Evolutionary conservation across 805 yeast genomes (phyloP).

Genomic region (Yarrowia sp.): DNA sequence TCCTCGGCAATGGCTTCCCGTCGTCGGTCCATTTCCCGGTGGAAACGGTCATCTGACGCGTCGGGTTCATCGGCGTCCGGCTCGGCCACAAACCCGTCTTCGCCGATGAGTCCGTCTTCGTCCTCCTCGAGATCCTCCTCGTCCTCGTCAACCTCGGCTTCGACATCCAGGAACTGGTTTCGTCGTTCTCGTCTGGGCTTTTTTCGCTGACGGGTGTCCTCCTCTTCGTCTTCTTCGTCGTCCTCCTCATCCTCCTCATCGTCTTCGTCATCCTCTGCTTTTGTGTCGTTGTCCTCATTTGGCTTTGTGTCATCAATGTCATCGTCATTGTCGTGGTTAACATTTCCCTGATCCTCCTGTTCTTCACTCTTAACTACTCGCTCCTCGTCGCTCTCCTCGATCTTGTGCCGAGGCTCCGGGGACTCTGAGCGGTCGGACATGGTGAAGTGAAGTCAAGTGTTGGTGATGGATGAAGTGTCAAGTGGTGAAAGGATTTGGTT

Average conservation of each 20-base stretch:
- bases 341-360: slow-evolving; percentile 6
- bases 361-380: too few species aligned
- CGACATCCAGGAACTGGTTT: slow-evolving; percentile 95
- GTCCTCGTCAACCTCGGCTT: slow-evolving; percentile 98
- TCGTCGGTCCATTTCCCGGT: slow-evolving; percentile 82
- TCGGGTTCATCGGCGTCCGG: slow-evolving; percentile 64
- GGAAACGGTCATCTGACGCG: slow-evolving; percentile 74
- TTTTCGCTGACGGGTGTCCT: slow-evolving; percentile 72
- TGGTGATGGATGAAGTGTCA: background rate
- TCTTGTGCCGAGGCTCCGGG: background rate
- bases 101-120: slow-evolving; percentile 88
- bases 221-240: slow-evolving; percentile 87
- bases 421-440: background rate
- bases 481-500: background rate
- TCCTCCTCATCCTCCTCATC: slow-evolving; percentile 83
- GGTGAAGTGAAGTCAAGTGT: background rate
- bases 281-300: slow-evolving; percentile 45
- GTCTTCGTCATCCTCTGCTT: slow-evolving; percentile 91
- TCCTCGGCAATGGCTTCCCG: slow-evolving; percentile 83
- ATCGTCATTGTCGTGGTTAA: slow-evolving; percentile 12
- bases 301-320: background rate
- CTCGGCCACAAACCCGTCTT: slow-evolving; percentile 63
- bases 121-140: slow-evolving; percentile 94
- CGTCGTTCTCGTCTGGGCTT: slow-evolving; percentile 57
- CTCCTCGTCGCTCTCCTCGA: background rate